Evolutionary conservation across 768 basidiomycete species (phyloP).

Genomic region (Pleurotus pulmonarius): DNA sequence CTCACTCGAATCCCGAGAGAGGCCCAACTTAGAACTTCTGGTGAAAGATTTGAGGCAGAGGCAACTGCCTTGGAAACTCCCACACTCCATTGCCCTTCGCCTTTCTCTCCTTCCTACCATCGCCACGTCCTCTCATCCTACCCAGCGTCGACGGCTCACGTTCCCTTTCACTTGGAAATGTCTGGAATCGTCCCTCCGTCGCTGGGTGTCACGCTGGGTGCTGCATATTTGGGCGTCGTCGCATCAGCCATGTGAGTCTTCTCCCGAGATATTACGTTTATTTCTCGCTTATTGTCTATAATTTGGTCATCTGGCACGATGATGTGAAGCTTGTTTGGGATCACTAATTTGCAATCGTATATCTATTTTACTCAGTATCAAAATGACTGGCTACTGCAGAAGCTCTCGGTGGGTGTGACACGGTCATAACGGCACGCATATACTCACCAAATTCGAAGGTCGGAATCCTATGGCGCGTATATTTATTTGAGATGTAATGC

Average conservation of each 20-base stretch:
- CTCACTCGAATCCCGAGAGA: too few species aligned
- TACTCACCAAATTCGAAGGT: background rate
- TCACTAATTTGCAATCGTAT: conserved; percentile 19
- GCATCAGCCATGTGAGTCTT: conserved; percentile 23
- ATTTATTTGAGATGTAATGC: background rate
- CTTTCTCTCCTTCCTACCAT: too few species aligned
- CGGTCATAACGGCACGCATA: background rate
- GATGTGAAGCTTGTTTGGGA: conserved; percentile 15
- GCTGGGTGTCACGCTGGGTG: conserved; percentile 25
- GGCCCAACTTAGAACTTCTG: too few species aligned
- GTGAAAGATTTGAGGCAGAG: too few species aligned
- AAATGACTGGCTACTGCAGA: conserved; percentile 14
- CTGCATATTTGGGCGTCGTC: conserved; percentile 22
- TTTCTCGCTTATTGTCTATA: background rate
- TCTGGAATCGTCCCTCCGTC: background rate
- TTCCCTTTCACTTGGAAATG: too few species aligned
- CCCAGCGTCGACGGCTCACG: too few species aligned
- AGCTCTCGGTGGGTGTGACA: conserved; percentile 8
- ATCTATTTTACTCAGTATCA: conserved; percentile 16
- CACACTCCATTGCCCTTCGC: too few species aligned
- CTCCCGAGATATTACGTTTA: too few species aligned
- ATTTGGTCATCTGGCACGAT: background rate
- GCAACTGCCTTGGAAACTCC: too few species aligned
- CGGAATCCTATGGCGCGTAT: background rate
- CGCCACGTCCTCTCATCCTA: too few species aligned